Conservation (phyloP, 331 rosid species). For the Pyrus hybrid region DNA sequence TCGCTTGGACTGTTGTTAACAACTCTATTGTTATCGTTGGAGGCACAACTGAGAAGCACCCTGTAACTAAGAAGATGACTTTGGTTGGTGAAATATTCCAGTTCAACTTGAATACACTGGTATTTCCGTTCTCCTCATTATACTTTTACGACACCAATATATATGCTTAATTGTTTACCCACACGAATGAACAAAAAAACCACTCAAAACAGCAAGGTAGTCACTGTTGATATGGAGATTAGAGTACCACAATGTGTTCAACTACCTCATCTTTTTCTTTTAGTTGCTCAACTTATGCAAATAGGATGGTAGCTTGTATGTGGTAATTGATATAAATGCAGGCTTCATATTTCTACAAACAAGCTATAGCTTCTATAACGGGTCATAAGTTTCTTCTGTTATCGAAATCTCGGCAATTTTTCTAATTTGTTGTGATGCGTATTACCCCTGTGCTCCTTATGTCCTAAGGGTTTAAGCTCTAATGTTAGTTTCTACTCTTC, state of each 20-base stretch:
- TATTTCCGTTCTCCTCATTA: conserved; percentile 14
- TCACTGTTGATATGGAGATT: not conserved
- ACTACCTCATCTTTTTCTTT: not conserved
- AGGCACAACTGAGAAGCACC: conserved; percentile 92
- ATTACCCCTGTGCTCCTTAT: not conserved
- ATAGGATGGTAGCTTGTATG: not conserved
- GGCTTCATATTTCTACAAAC: not conserved
- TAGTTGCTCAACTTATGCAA: not conserved
- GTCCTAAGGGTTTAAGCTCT: not conserved
- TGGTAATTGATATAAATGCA: not conserved
- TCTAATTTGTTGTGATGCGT: not conserved
- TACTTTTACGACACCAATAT: not conserved
- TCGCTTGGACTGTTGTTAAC: conserved; percentile 65
- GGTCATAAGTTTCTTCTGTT: not conserved
- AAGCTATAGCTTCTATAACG: conserved; percentile 1
- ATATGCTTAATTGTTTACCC: not conserved
- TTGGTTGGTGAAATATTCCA: conserved; percentile 80
- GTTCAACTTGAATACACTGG: conserved; percentile 55
- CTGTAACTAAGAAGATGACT: conserved; percentile 71
- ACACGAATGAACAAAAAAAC: not conserved
- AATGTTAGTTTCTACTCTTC: not conserved
- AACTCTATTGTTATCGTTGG: conserved; percentile 76
- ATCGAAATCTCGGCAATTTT: no score
- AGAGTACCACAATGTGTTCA: not conserved
- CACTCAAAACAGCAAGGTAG: not conserved